Evolutionary conservation across 2,329 filamentous ascomycete genomes (phyloP).

Genomic region (Mycosphaerelloides madeirae): DNA sequence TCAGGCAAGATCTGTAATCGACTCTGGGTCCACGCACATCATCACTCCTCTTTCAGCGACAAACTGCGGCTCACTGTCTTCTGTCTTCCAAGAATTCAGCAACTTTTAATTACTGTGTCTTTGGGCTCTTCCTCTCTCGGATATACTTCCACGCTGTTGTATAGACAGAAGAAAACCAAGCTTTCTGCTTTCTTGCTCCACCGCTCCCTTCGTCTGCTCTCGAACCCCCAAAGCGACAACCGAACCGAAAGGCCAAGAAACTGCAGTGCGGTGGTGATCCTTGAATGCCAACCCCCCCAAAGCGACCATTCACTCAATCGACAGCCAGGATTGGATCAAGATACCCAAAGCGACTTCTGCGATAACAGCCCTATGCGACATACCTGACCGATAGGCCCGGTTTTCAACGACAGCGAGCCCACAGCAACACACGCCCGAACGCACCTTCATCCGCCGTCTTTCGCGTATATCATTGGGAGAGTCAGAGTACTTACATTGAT

Average conservation of each 20-base stretch:
- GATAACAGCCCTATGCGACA: conserved; percentile 7
- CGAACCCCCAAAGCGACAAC: neutral
- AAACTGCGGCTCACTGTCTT: neutral
- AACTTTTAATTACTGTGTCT: neutral
- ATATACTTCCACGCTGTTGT: conserved; percentile 1
- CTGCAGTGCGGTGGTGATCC: neutral
- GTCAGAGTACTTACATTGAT: conserved; percentile 9
- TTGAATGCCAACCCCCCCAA: conserved; percentile 1
- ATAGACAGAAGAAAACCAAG: conserved; percentile 9
- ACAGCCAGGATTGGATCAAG: conserved; percentile 3
- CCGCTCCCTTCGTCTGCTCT: conserved; percentile 1
- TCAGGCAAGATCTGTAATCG: neutral
- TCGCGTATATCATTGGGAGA: no score
- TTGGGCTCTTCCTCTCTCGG: neutral
- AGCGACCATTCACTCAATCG: conserved; percentile 1
- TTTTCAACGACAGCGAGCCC: conserved; percentile 8
- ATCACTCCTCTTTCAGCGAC: conserved; percentile 1
- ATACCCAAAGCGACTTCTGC: conserved; percentile 5
- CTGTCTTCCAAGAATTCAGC: neutral
- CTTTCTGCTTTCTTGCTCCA: conserved; percentile 6
- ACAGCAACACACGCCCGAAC: conserved; percentile 5
- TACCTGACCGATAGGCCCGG: conserved; percentile 4
- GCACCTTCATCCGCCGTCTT: neutral
- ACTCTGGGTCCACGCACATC: neutral
- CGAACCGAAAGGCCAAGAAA: neutral